Evolutionary conservation across 257 asterid species (phyloP).

Genomic region (Petunia secreta): DNA sequence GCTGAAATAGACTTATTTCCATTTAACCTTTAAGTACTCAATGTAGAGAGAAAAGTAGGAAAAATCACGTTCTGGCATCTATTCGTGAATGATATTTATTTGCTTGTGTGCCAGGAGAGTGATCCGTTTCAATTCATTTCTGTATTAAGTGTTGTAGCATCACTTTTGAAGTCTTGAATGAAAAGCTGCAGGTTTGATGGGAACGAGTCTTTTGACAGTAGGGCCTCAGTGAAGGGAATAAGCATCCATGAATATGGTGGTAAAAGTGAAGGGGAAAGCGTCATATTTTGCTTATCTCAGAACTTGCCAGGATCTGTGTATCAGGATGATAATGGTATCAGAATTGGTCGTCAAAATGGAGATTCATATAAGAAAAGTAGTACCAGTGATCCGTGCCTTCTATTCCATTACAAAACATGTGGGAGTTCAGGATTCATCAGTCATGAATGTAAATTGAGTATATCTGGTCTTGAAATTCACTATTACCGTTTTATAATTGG

Average conservation of each 20-base stretch:
- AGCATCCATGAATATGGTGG: conserved; percentile 49
- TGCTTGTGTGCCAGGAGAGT: conserved; percentile 7
- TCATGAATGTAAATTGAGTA: conserved; percentile 46
- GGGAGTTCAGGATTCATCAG: conserved; percentile 38
- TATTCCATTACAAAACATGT: conserved; percentile 61
- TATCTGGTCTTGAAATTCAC: conserved; percentile 66
- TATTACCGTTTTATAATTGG: conserved; percentile 76
- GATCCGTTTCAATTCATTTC: conserved; percentile 21
- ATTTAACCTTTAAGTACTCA: not conserved
- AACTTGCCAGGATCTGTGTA: conserved; percentile 41
- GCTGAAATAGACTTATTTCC: not conserved
- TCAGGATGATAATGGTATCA: conserved; percentile 37
- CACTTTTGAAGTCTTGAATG: conserved; percentile 26
- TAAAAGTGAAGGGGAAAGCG: conserved; percentile 42
- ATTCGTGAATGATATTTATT: conserved; percentile 17
- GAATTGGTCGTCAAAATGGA: conserved; percentile 39
- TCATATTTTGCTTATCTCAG: conserved; percentile 55
- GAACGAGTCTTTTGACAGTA: conserved; percentile 53
- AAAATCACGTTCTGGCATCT: conserved; percentile 16
- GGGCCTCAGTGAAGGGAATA: conserved; percentile 63
- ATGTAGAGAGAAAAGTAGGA: not conserved
- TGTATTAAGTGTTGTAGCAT: conserved; percentile 22
- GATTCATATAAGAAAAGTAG: conserved; percentile 43
- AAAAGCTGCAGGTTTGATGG: conserved; percentile 63
- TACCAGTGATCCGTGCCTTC: conserved; percentile 51